phyloP scores from a whole-genome alignment of 2,329 filamentous ascomycete species.

The Colletotrichum eremochloae region DNA sequence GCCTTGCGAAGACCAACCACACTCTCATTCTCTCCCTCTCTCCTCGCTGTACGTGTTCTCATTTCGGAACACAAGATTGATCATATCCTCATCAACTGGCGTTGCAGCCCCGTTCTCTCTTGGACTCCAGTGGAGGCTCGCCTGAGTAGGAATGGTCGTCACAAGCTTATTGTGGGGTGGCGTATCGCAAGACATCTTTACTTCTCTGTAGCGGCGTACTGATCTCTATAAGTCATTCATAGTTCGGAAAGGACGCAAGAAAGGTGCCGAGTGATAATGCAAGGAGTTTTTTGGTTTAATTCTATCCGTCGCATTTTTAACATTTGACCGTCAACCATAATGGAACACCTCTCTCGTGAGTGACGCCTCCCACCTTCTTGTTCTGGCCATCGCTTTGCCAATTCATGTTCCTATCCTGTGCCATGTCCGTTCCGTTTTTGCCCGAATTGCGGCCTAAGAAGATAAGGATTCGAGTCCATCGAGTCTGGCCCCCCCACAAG shows the following conservation, averaged over 20 bases:
- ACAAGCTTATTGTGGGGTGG: background rate
- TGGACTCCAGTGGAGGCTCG: no score
- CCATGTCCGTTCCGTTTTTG: conserved; percentile 34
- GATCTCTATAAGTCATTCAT: background rate
- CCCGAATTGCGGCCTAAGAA: conserved; percentile 31
- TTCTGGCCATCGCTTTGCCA: conserved; percentile 35
- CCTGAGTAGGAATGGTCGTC: background rate
- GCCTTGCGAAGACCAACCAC: background rate
- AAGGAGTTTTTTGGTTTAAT: conserved; percentile 31
- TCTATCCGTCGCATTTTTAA: conserved; percentile 34
- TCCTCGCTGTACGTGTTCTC: no score
- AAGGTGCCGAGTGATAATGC: conserved; percentile 10
- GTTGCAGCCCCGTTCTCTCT: background rate
- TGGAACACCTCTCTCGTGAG: conserved; percentile 39
- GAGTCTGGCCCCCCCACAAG: conserved; percentile 37
- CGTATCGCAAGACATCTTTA: background rate
- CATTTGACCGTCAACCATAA: conserved; percentile 36
- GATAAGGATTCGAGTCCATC: conserved; percentile 32
- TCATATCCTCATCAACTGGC: background rate
- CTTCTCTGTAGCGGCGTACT: background rate
- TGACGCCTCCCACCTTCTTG: conserved; percentile 30
- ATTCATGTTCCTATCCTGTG: conserved; percentile 34
- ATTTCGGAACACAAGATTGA: no score
- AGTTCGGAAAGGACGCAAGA: background rate
- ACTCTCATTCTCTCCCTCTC: no score